Evolutionary conservation across 495 filamentous ascomycete genomes (phyloP), one percentile per base, ranked within the genome.

Genomic region (Aspergillus sclerotioniger): DNA sequence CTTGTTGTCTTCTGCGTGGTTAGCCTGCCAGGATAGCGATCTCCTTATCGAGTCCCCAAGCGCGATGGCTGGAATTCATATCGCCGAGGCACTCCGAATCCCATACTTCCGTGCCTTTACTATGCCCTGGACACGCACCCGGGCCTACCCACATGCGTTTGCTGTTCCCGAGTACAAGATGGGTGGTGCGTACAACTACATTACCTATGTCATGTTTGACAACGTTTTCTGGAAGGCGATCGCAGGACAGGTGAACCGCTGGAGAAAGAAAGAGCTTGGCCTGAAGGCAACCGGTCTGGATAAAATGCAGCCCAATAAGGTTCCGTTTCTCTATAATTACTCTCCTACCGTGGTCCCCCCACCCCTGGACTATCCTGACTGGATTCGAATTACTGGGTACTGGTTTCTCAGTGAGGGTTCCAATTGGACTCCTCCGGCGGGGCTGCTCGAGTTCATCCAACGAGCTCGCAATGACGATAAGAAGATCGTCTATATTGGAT

Each of bases 101-200:
- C 94, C 94, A 6, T 98, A 98, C 67, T 98, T 98, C 80, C 85
- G 94, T 58, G 95, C 92, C 0, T 98, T 98, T 71, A 94, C 93
- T 16, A 98, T 98, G 94, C 95, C 94, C 13, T 98, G 94, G 94
- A 93, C 95, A 0, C 86, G 92, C 45, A 98, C 94, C 20, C 80
- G 95, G 51, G 90, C 95, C 3, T 98, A 98, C 65, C 94, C 94
- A 12, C 94, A 98, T 75, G 95, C 94, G 6, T 98, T 98, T 75
- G 88, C 91, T n/a, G 91, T 96, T 35, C 91, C 91, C 10, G 89
- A 92, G 52, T 85, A 90, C 62, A 96, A 94, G 71, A 90, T 96
- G 87, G 94, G 94, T 49, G 94, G 94, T 31, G 85, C 84, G 0
- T 98, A 95, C 79, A 98, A 98, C 64, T 91, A 91, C 63, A 85